Conservation (phyloP, 306 rosid genomes). For the Castanea mollissima region DNA sequence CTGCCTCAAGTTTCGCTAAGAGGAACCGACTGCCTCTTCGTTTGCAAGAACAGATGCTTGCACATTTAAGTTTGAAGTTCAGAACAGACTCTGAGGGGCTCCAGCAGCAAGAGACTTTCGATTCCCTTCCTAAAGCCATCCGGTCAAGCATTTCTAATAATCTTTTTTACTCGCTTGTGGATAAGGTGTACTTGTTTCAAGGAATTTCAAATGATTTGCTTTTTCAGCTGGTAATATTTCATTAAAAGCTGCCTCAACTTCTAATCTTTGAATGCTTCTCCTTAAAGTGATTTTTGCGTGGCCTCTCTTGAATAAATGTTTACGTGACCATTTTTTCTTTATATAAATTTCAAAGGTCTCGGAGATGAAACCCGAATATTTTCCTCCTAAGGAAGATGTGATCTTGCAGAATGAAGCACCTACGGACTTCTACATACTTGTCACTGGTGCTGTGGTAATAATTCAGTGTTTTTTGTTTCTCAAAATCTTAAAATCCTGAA, state of each 20-base stretch:
- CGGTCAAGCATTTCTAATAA: constrained; percentile 85
- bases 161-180: constrained; percentile 77
- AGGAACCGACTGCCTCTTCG: constrained; percentile 82
- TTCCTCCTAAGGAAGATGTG: constrained; percentile 96
- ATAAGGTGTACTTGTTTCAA: constrained; percentile 72
- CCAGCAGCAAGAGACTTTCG: constrained; percentile 92
- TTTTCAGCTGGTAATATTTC: constrained; percentile 74
- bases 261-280: neutral
- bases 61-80: constrained; percentile 85
- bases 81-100: constrained; percentile 92
- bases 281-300: neutral
- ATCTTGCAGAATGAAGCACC: constrained; percentile 97
- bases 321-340: constrained; percentile 4
- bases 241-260: neutral
- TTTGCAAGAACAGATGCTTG: constrained; percentile 93
- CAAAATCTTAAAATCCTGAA: neutral
- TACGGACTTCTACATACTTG: constrained; percentile 85
- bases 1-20: constrained; percentile 89
- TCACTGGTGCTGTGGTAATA: constrained; percentile 88
- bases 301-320: neutral
- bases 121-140: constrained; percentile 92
- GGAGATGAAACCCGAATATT: constrained; percentile 96
- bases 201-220: constrained; percentile 89
- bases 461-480: neutral
- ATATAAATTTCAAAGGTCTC: constrained; percentile 55